phyloP scores from a whole-genome alignment of 2,329 filamentous ascomycete genomes.

The Ophiostoma perfectum region DNA sequence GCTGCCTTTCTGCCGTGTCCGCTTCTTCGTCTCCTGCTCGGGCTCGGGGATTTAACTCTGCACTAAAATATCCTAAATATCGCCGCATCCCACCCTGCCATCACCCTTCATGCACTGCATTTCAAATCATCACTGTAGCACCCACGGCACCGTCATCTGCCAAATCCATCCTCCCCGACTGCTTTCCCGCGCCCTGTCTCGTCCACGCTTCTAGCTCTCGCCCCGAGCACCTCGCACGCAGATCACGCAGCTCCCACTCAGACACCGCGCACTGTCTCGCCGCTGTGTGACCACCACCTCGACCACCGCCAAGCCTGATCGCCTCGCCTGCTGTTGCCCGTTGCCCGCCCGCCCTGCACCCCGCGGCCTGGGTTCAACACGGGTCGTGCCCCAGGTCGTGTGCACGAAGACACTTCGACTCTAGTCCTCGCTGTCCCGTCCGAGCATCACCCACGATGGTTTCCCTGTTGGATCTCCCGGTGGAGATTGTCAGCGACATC shows the following conservation, averaged over 20 bases:
- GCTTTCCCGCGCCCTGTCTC: background rate
- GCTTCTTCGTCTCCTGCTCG: background rate
- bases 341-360: background rate
- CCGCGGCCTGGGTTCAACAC: background rate
- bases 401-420: background rate
- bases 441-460: slow-evolving; percentile 28
- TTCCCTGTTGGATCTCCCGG: slow-evolving; percentile 45
- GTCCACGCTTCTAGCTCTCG: background rate
- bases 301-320: background rate
- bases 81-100: background rate
- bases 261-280: background rate
- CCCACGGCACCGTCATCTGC: background rate
- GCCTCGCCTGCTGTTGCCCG: background rate
- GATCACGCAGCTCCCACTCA: background rate
- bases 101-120: background rate
- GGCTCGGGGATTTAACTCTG: slow-evolving; percentile 2
- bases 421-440: too few relatives aligned
- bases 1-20: background rate
- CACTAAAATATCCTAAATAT: slow-evolving; percentile 11
- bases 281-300: background rate
- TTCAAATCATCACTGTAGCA: too few relatives aligned
- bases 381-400: background rate
- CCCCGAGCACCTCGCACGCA: background rate
- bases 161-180: background rate
- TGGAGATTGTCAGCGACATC: slow-evolving; percentile 60